Evolutionary conservation across 306 rosid genomes (phyloP), one percentile per base, ranked within the genome.

Genomic region (Rosa multiflora): DNA sequence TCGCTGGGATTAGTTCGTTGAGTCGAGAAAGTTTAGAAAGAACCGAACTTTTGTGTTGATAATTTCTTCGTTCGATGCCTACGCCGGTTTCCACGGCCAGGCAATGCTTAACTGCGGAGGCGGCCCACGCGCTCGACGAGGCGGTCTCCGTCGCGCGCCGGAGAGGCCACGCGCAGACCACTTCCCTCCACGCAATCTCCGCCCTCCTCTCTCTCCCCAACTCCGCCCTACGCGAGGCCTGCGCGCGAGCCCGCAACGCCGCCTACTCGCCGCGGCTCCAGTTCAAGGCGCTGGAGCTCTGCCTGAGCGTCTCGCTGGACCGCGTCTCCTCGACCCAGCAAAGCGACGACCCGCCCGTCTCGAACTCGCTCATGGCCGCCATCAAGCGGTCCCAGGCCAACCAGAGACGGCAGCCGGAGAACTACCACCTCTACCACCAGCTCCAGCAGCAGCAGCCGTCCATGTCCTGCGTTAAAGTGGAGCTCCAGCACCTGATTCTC

Each of bases 291-390:
- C 87, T 96, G 1, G 98, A 96, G 78, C 94, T 96, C 7, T 96
- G 96, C 68, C 89, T 96, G 55, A 83, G 88, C 32, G 98, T 96
- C 10, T 93, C 98, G 1, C 88, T 96, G 0, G 99, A 96, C 78
- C 92, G 99, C 13, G 85, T 90, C 13, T 86, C 97, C 0, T 91
- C 98, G 81, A 79, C 86, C 86, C 91, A 82, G 72, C 69, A 72
- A 42, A 10, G 80, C 40, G 77, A 88, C 12, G 97, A 93, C 78
- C 99, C 99, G 1, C 99, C 99, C 1, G 91, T 96, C 0, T 96
- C 99, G 2, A 96, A 96, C 85, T 96, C 99, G 0, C 94, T 96
- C 87, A 93, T 91, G 99, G 99, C 99, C 0, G 99, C 99, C 64
- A 86, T 96, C 17, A 96, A 96, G 62, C 93, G 99, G 8, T 96